Evolutionary conservation across 768 basidiomycete genomes (phyloP).

Genomic region (Calocybe gangraenosa): DNA sequence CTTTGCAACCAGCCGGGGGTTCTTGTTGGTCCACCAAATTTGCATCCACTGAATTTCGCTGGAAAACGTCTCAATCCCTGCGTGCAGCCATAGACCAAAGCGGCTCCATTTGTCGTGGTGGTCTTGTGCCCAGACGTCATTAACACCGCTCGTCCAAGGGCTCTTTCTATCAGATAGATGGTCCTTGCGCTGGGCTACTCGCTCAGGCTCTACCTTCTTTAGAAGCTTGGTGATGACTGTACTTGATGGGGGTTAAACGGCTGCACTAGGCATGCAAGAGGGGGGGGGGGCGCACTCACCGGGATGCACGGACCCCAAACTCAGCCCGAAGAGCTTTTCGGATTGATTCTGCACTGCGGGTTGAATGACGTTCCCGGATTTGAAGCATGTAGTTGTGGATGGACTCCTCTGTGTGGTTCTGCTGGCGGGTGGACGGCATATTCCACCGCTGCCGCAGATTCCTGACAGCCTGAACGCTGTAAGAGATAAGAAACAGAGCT

Average conservation of each 20-base stretch:
- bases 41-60: constrained; percentile 25
- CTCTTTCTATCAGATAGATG: constrained; percentile 20
- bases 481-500: too few species aligned
- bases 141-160: constrained; percentile 36
- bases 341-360: background rate
- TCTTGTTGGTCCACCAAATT: constrained; percentile 30
- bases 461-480: too few species aligned
- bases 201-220: constrained; percentile 2
- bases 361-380: too few species aligned
- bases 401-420: too few species aligned
- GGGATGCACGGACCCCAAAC: too few species aligned
- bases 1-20: constrained; percentile 12
- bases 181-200: constrained; percentile 14
- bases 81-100: constrained; percentile 27
- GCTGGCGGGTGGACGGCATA: too few species aligned
- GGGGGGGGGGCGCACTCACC: too few species aligned
- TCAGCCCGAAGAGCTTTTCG: too few species aligned
- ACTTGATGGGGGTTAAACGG: too few species aligned
- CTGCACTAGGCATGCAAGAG: too few species aligned
- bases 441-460: too few species aligned
- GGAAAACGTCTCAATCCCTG: constrained; percentile 21
- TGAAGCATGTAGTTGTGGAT: too few species aligned
- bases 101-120: constrained; percentile 45
- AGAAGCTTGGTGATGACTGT: background rate
- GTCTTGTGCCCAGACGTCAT: constrained; percentile 20